phyloP scores from a whole-genome alignment of 495 filamentous ascomycete species.

The Articulospora tetracladia region DNA sequence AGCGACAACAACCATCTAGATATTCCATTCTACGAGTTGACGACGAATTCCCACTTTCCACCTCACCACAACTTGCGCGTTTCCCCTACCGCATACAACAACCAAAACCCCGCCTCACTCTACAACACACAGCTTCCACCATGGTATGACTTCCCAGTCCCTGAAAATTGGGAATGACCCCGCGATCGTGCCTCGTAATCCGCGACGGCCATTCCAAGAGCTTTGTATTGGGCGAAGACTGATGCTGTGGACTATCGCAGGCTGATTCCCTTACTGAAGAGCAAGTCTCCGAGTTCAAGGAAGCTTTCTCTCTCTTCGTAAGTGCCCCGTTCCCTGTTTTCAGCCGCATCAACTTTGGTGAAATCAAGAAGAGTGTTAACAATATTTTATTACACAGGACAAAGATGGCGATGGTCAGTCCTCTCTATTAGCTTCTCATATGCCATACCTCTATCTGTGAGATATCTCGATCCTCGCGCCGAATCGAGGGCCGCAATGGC shows the following conservation, averaged over 20 bases:
- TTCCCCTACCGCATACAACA: not conserved
- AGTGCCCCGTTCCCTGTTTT: conserved; percentile 40
- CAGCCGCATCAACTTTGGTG: conserved; percentile 1
- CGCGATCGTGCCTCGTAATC: conserved; percentile 10
- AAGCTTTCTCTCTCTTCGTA: conserved; percentile 99
- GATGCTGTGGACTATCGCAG: conserved; percentile 36
- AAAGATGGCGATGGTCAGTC: conserved; percentile 99
- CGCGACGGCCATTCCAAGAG: conserved; percentile 2
- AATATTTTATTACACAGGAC: conserved; percentile 56
- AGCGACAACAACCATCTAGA: not conserved
- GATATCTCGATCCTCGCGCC: not conserved
- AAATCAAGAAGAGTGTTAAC: not conserved
- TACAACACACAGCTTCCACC: not conserved
- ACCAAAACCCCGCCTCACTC: not conserved
- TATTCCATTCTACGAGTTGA: not conserved
- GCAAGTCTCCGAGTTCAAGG: conserved; percentile 99
- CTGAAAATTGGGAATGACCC: conserved; percentile 8
- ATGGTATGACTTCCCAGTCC: conserved; percentile 10
- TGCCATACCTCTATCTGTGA: not conserved
- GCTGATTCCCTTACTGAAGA: conserved; percentile 96
- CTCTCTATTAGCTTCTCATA: not conserved
- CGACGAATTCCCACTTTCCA: not conserved
- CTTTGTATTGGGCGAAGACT: conserved; percentile 21
- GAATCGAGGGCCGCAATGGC: not conserved
- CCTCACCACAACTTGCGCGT: not conserved